Evolutionary conservation across 1,139 yeast genomes (phyloP).

Genomic region (Scheffersomyces segobiensis): DNA sequence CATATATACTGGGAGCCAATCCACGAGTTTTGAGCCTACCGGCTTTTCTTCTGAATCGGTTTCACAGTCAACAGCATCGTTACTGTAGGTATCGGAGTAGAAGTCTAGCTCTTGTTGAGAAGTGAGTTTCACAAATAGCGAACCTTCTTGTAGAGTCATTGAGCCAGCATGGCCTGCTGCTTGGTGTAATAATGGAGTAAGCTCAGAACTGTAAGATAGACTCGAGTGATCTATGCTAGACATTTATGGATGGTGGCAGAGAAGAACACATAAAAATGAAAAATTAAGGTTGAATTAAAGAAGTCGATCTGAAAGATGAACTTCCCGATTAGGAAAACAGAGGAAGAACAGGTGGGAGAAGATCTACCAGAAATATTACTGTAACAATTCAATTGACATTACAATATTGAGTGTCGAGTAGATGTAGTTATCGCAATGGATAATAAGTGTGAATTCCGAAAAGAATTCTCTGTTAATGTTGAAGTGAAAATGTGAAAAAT

Average conservation of each 20-base stretch:
- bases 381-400: background rate
- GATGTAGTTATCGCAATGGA: background rate
- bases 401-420: background rate
- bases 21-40: conserved; percentile 38
- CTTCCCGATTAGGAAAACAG: background rate
- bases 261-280: too few species aligned
- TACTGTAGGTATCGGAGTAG: conserved; percentile 44
- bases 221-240: background rate
- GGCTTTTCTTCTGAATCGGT: conserved; percentile 16
- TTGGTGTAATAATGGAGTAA: conserved; percentile 32
- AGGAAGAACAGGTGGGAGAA: background rate
- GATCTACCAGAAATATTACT: background rate
- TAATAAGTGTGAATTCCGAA: background rate
- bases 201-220: background rate
- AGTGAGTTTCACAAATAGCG: conserved; percentile 72
- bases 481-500: background rate
- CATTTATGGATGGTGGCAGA: background rate
- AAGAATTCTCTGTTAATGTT: background rate
- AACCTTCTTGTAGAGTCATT: conserved; percentile 55
- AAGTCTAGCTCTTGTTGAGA: conserved; percentile 67
- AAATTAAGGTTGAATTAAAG: background rate
- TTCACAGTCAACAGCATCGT: conserved; percentile 11
- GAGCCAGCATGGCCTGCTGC: conserved; percentile 96
- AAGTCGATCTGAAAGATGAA: background rate
- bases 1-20: conserved; percentile 54